Evolutionary conservation across 2,329 filamentous ascomycete genomes (phyloP).

Genomic region (Stagonosporopsis cucurbitacearum): DNA sequence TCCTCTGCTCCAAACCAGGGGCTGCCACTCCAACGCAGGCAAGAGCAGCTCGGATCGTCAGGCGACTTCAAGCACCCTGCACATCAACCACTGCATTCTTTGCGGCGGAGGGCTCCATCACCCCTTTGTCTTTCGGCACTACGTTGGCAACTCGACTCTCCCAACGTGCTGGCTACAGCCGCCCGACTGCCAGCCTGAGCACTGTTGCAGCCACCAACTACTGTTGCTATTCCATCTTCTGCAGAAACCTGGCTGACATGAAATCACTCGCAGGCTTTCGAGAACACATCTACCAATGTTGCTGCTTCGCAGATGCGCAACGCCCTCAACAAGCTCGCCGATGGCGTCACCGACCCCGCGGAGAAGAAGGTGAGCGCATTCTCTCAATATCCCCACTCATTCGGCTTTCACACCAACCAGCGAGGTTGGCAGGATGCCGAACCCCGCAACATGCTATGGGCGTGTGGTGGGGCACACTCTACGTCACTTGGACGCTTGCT

Average conservation of each 20-base stretch:
- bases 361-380: constrained; percentile 72
- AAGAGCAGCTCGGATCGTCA: neutral
- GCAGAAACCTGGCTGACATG: constrained; percentile 11
- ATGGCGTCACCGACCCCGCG: constrained; percentile 81
- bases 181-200: neutral
- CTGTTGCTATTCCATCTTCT: neutral
- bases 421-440: neutral
- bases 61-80: neutral
- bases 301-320: constrained; percentile 99
- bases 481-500: constrained; percentile 24
- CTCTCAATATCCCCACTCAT: constrained; percentile 1
- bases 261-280: constrained; percentile 75
- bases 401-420: neutral
- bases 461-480: constrained; percentile 18
- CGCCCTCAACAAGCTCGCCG: constrained; percentile 87
- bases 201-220: neutral
- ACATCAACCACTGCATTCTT: neutral
- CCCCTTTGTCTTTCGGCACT: neutral
- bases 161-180: neutral
- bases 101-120: neutral
- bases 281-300: constrained; percentile 98
- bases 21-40: neutral
- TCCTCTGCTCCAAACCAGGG: neutral
- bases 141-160: neutral
- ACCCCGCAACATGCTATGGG: constrained; percentile 1